A percentile compares a stretch with the other conserved stretches of the same genome.
phyloP scores from a whole-genome alignment of 345 rosid species.

The Aurinia saxatilis region DNA sequence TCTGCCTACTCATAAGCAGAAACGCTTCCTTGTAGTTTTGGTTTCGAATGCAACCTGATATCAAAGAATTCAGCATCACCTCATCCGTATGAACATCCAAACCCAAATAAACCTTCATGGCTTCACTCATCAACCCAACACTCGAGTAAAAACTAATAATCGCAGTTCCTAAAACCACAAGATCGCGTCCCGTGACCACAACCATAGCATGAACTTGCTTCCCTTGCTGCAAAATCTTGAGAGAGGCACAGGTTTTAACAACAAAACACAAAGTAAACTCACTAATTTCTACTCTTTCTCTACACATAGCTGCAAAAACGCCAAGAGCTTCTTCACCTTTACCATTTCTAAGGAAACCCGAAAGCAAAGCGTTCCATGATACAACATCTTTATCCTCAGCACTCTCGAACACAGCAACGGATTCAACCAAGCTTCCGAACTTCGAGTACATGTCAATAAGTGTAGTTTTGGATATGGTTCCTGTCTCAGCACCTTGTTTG shows the following conservation, averaged over 20 bases:
- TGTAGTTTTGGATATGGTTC: slow-evolving; percentile 59
- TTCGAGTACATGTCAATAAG: slow-evolving; percentile 67
- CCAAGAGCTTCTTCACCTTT: slow-evolving; percentile 47
- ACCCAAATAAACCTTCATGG: slow-evolving; percentile 46
- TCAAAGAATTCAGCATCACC: slow-evolving; percentile 58
- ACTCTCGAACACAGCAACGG: slow-evolving; percentile 47
- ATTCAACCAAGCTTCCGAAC: slow-evolving; percentile 37
- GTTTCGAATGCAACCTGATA: slow-evolving; percentile 58
- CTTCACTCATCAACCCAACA: slow-evolving; percentile 40
- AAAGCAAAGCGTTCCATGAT: slow-evolving; percentile 70
- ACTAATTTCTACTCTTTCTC: slow-evolving; percentile 41
- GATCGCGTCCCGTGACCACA: slow-evolving; percentile 58
- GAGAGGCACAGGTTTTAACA: slow-evolving; percentile 54
- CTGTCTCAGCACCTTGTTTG: slow-evolving; percentile 47
- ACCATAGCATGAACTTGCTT: slow-evolving; percentile 73
- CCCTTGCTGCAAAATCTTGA: slow-evolving; percentile 51
- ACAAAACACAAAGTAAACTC: slow-evolving; percentile 64
- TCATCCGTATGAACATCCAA: slow-evolving; percentile 35
- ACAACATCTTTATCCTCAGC: slow-evolving; percentile 53
- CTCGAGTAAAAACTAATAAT: slow-evolving; percentile 61
- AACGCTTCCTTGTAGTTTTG: slow-evolving; percentile 46
- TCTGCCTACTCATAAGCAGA: slow-evolving; percentile 37
- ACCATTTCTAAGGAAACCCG: slow-evolving; percentile 49
- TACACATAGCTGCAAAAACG: slow-evolving; percentile 49
- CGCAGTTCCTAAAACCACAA: slow-evolving; percentile 65